Evolutionary conservation across 495 filamentous ascomycete species (phyloP).

Genomic region (Ramalina peruviana): DNA sequence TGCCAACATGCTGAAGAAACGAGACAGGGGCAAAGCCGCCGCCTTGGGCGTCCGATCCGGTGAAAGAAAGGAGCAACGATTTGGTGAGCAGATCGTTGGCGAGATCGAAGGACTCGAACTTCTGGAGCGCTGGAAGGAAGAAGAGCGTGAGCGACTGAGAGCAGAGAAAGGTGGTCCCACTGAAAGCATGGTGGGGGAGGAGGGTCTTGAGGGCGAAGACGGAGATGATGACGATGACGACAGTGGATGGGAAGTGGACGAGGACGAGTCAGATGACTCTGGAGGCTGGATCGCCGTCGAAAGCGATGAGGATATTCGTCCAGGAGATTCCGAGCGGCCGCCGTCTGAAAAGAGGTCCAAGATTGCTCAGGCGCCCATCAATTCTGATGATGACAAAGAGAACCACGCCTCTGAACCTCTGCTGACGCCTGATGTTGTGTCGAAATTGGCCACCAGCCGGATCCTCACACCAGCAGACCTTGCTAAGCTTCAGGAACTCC

Average conservation of each 20-base stretch:
- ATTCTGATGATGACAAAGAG: constrained; percentile 12
- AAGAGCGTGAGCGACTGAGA: constrained; percentile 60
- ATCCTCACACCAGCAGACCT: constrained; percentile 89
- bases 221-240: constrained; percentile 43
- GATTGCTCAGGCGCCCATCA: constrained; percentile 1
- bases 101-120: constrained; percentile 89
- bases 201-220: constrained; percentile 39
- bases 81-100: constrained; percentile 62
- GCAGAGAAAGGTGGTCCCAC: constrained; percentile 47
- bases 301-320: constrained; percentile 65
- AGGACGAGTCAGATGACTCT: constrained; percentile 58
- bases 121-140: constrained; percentile 84
- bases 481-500: constrained; percentile 80
- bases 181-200: constrained; percentile 23
- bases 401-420: constrained; percentile 8
- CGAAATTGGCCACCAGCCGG: constrained; percentile 66
- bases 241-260: constrained; percentile 73
- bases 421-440: constrained; percentile 24
- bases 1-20: constrained; percentile 76
- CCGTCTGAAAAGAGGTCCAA: constrained; percentile 50
- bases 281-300: constrained; percentile 88
- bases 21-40: constrained; percentile 87
- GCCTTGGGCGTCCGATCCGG: constrained; percentile 64
- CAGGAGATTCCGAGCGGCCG: constrained; percentile 54
- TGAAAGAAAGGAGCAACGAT: constrained; percentile 53